Evolutionary conservation across 768 basidiomycete genomes (phyloP).

Genomic region (Boletus huronensis): DNA sequence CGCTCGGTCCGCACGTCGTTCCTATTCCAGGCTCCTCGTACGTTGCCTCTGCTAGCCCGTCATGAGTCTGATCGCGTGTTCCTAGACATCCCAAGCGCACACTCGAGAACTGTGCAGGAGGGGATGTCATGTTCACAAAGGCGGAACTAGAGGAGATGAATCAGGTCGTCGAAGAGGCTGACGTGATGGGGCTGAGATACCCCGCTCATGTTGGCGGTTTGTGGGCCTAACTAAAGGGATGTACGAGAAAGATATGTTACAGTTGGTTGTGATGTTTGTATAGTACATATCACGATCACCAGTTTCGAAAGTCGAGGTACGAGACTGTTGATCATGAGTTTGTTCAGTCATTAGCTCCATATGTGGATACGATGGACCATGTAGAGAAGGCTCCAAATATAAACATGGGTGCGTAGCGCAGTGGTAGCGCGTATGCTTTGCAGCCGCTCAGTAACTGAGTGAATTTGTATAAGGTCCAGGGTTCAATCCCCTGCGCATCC

Average conservation of each 20-base stretch:
- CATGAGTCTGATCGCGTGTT: neutral
- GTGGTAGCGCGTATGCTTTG: constrained; percentile 46
- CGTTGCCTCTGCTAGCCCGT: constrained; percentile 7
- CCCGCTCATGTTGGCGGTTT: constrained; percentile 15
- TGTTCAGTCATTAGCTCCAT: too few species aligned
- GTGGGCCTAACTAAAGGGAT: constrained; percentile 30
- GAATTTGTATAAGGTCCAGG: constrained; percentile 40
- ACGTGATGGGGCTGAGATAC: constrained; percentile 43
- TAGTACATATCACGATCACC: neutral
- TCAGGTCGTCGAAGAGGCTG: constrained; percentile 33
- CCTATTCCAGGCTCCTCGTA: constrained; percentile 50
- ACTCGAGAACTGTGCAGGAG: constrained; percentile 42
- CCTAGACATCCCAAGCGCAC: constrained; percentile 37
- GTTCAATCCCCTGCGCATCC: constrained; percentile 44
- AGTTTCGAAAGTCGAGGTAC: neutral
- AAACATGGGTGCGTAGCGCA: constrained; percentile 26
- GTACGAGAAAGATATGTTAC: neutral
- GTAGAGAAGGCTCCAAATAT: rapidly evolving
- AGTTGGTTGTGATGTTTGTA: neutral
- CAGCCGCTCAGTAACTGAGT: constrained; percentile 17
- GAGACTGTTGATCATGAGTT: too few species aligned
- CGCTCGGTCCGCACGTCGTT: constrained; percentile 41
- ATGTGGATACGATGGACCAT: neutral
- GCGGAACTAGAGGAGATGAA: constrained; percentile 41
- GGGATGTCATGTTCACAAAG: constrained; percentile 38